phyloP scores from a whole-genome alignment of 1,139 yeast genomes.

The Lodderomyces margitis region DNA sequence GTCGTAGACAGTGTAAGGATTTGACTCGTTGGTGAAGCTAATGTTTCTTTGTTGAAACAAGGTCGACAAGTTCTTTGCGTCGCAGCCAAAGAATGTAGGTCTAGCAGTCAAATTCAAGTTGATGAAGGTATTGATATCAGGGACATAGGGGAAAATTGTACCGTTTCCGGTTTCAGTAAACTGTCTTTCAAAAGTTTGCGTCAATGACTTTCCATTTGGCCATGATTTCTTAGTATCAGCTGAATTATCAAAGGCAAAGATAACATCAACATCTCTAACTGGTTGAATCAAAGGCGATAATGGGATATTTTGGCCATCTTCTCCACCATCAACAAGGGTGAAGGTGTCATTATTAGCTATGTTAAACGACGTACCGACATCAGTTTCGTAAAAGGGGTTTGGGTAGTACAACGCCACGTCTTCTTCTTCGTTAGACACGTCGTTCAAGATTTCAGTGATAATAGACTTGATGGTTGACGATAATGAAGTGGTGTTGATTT shows the following conservation, averaged over 20 bases:
- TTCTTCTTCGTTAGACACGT: conserved; percentile 41
- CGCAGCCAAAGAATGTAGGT: conserved; percentile 88
- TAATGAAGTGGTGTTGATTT: conserved; percentile 57
- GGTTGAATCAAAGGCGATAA: conserved; percentile 39
- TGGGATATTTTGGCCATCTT: conserved; percentile 43
- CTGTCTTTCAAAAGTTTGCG: conserved; percentile 64
- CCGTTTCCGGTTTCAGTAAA: conserved; percentile 60
- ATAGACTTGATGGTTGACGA: conserved; percentile 47
- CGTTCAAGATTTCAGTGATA: conserved; percentile 42
- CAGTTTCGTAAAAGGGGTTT: conserved; percentile 51
- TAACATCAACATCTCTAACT: conserved; percentile 38
- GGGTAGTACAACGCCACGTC: conserved; percentile 50
- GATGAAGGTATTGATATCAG: conserved; percentile 66
- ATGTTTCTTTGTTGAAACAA: conserved; percentile 26
- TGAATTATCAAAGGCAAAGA: conserved; percentile 51
- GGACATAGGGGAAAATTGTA: conserved; percentile 80
- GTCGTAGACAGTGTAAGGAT: conserved; percentile 23
- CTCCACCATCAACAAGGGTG: conserved; percentile 45
- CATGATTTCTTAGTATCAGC: conserved; percentile 42
- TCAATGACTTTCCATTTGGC: conserved; percentile 42
- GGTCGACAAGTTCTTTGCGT: conserved; percentile 61
- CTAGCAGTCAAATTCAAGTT: conserved; percentile 56
- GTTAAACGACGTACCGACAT: conserved; percentile 31
- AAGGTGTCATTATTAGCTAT: conserved; percentile 36
- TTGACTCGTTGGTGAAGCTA: conserved; percentile 16